Evolutionary conservation across 2,329 filamentous ascomycete genomes (phyloP), one percentile per base, ranked within the genome.

Genomic region (Nigrospora sphaerica): DNA sequence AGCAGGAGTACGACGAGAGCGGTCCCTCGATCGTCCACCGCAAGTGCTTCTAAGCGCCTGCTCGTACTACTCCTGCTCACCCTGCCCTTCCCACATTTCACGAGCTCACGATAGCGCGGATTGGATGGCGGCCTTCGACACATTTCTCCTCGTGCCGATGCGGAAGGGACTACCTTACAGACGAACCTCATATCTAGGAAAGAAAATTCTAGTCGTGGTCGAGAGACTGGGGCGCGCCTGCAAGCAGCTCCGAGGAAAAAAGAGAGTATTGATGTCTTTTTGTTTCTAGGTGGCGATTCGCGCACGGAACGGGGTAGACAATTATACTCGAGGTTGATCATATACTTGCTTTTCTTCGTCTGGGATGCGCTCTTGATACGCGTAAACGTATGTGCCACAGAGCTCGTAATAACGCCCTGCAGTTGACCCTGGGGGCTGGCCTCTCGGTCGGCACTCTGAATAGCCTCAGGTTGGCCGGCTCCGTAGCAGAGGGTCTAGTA

Each of bases 1-100:
- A 98, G 90, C 93, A 98, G 81, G 92, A 97, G 83, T 97, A 97
- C 85, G 93, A 98, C 81, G 93, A 97, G 89, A 93, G 86, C 74
- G 92, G 92, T 78, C 93, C 92, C 65, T 96, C 91, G 68, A 97
- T 97, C 70, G 92, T 97, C 67, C 92, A 97, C 87, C 88, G 91
- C 86, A 97, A 96, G 89, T 96, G 92, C 88, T 96, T 96, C 87
- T 96, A 95, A 95, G 85, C 48, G 42, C 42, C 28, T 42, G 39
- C 32, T 44, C 28, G 45, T 34, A 43, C 34, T 44, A 32, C 44
- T 46, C 38, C 39, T 33, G 32, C 32, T 83, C 85, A 67, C 63
- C 69, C 52, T 46, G 34, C 40, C 44, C 52, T 49, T 53, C 51
- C 45, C 56, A 55, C 56, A 59, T 59, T 58, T 57, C 55, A 61